A percentile compares a stretch with the other conserved stretches of the same genome.
These are phyloP conservation scores for Gastrolobium bilobum DNA, from an alignment of 306 rosid genomes.

Conservation along the genomic window DNA sequence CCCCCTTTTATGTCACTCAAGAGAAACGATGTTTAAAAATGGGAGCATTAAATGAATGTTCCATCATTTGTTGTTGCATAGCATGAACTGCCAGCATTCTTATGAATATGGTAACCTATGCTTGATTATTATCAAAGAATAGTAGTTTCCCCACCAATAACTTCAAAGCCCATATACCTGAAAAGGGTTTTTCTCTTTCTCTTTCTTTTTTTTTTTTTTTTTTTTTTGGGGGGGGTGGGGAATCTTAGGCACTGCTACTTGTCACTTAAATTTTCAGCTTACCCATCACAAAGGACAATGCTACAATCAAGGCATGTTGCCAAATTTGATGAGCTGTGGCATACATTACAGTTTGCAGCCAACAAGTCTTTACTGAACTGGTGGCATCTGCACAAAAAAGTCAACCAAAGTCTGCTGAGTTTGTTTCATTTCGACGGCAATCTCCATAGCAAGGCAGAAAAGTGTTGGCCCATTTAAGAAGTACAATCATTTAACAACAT, in stretches of 20 bases:
- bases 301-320: conserved; percentile 88
- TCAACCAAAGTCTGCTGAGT: conserved; percentile 20
- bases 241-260: conserved; percentile 6
- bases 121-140: conserved; percentile 7
- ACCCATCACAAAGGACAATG: conserved; percentile 79
- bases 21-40: conserved; percentile 5
- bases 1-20: conserved; percentile 39
- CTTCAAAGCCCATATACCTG: conserved; percentile 14
- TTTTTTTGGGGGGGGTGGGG: not conserved
- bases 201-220: no score
- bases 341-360: conserved; percentile 69
- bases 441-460: conserved; percentile 28
- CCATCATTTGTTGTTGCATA: conserved; percentile 24
- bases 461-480: not conserved
- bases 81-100: conserved; percentile 34
- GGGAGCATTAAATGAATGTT: conserved; percentile 20
- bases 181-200: no score
- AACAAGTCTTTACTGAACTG: conserved; percentile 69
- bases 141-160: conserved; percentile 23
- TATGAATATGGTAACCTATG: conserved; percentile 4
- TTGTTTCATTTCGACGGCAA: conserved; percentile 47
- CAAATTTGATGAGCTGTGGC: conserved; percentile 68
- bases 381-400: conserved; percentile 71
- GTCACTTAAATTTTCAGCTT: conserved; percentile 50
- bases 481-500: conserved; percentile 30